A percentile compares a stretch with the other conserved stretches of the same genome.
Evolutionary conservation across 2,329 filamentous ascomycete species (phyloP).

Genomic region (Dactylella cylindrospora): DNA sequence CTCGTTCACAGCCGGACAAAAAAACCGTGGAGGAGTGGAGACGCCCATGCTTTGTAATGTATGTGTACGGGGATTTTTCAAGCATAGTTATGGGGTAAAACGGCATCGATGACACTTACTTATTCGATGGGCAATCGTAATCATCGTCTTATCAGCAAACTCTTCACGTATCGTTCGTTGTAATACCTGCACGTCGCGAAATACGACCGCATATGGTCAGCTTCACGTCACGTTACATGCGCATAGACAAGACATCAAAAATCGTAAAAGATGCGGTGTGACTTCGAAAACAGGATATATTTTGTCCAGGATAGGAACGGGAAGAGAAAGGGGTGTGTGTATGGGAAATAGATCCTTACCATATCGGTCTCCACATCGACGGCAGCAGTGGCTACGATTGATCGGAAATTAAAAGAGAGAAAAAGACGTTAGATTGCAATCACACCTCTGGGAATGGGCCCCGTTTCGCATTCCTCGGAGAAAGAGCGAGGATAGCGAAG

Average conservation of each 20-base stretch:
- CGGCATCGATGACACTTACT: constrained; percentile 53
- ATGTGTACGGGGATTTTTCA: no score
- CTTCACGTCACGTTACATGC: no score
- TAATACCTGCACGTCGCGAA: constrained; percentile 16
- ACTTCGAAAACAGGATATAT: no score
- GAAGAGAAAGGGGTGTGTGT: constrained; percentile 1
- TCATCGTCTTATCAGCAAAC: constrained; percentile 91
- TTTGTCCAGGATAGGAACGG: no score
- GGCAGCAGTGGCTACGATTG: constrained; percentile 55
- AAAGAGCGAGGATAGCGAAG: not conserved
- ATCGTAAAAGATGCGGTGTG: no score
- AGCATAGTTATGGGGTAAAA: not conserved
- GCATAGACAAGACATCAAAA: no score
- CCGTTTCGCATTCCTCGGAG: constrained; percentile 8
- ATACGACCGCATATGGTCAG: no score
- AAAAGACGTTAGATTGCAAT: constrained; percentile 7
- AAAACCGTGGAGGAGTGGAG: no score
- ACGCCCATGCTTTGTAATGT: no score
- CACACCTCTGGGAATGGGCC: not conserved
- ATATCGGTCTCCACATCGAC: constrained; percentile 65
- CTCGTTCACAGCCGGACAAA: no score
- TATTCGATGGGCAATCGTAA: constrained; percentile 96
- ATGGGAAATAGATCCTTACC: constrained; percentile 23
- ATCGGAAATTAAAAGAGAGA: constrained; percentile 50
- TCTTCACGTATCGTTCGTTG: constrained; percentile 46